Evolutionary conservation across 306 rosid genomes (phyloP), one percentile per base, ranked within the genome.

Genomic region (Prinsepia uniflora): DNA sequence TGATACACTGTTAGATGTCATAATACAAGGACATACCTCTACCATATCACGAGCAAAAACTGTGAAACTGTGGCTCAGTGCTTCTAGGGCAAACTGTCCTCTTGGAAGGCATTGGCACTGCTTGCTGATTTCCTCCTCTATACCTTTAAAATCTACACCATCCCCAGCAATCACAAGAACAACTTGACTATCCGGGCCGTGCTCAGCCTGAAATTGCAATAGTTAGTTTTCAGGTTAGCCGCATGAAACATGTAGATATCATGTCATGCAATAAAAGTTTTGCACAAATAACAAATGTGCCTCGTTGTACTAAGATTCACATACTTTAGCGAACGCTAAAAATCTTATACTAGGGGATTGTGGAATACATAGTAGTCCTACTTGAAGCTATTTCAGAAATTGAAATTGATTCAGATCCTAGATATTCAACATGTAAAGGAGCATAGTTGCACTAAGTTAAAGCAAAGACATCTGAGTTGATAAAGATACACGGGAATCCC

Each of bases 101-200:
- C 98, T 94, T 57, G 97, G 97, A 79, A 94, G 97, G 80, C 91
- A 89, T 49, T 87, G 72, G 68, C 99, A 94, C 81, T 94, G 99
- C 79, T 87, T 83, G 75, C 76, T 85, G 66, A 94, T 78, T 75
- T 94, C 97, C 71, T 91, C 91, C 76, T 90, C 89, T 77, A 94
- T 91, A 13, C 86, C 95, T 52, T 83, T 83, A 63, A 84, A 45
- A 85, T 94, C 86, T 60, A 83, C 96, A 80, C 83, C 95, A 79
- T 89, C 97, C 56, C 97, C 99, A 50, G 88, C 76, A 68, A 90
- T 81, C 72, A 91, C 97, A 79, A 94, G 99, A 86, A 94, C 99
- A 70, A 94, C 99, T 79, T 94, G 99, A 86, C 97, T 94, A 72
- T 94, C 99, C 63, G 99, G 97, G 64, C 99, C 99, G 68, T 94